Evolutionary conservation across 2,329 filamentous ascomycete species (phyloP).

Genomic region (Colletotrichum sp.): DNA sequence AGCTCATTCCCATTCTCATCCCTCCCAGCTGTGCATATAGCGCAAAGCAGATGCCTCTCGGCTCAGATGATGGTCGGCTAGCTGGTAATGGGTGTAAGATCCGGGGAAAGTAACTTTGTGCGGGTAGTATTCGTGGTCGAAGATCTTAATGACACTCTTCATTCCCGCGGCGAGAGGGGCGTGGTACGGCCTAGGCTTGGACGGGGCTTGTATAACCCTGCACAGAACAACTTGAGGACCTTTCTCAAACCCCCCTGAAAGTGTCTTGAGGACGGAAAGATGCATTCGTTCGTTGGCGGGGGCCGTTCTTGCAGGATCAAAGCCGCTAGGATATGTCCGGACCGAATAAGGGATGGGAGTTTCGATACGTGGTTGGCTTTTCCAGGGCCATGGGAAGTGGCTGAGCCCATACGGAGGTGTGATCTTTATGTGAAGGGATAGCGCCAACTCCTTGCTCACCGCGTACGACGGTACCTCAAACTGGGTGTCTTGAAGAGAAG

Average conservation of each 20-base stretch:
- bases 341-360: neutral
- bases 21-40: neutral
- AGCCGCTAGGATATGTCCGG: neutral
- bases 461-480: neutral
- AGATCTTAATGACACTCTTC: neutral
- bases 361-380: neutral
- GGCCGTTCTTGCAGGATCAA: neutral
- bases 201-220: neutral
- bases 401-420: neutral
- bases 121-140: neutral
- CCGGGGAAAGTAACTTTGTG: accelerated
- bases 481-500: accelerated
- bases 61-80: neutral
- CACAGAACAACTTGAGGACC: neutral
- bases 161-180: neutral
- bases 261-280: neutral
- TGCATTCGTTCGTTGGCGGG: neutral
- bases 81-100: neutral
- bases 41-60: neutral
- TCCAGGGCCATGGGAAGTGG: neutral
- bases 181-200: accelerated
- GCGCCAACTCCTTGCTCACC: neutral
- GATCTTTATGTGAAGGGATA: accelerated
- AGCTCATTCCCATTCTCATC: neutral
- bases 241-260: neutral